phyloP scores from a whole-genome alignment of 176 grass and related monocot species.

The Elaeis guineensis region DNA sequence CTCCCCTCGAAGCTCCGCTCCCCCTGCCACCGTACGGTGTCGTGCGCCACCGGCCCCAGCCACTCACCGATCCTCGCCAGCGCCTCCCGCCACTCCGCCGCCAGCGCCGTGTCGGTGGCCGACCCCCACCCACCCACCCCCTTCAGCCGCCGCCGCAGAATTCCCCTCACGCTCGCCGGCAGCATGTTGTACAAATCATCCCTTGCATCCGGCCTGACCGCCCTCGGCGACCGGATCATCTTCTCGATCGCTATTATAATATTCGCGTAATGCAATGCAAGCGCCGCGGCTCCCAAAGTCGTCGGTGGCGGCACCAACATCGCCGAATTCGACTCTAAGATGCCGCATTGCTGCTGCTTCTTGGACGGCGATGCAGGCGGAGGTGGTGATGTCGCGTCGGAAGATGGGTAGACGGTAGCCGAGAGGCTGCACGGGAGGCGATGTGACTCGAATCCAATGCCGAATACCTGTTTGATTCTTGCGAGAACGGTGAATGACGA shows the following conservation, averaged over 20 bases:
- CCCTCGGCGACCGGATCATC: constrained; percentile 41
- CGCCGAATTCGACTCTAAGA: constrained; percentile 36
- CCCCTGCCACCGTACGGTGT: constrained; percentile 68
- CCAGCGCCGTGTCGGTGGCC: constrained; percentile 35
- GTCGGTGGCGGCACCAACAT: constrained; percentile 35
- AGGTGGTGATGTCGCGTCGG: constrained; percentile 9
- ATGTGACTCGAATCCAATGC: constrained; percentile 18
- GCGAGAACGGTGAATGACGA: constrained; percentile 52
- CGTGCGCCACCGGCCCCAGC: constrained; percentile 81
- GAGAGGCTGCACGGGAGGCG: constrained; percentile 39
- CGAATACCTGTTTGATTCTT: constrained; percentile 66
- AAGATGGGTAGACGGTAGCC: constrained; percentile 47
- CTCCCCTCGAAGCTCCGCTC: constrained; percentile 61
- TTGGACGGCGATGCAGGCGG: constrained; percentile 18
- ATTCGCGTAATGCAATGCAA: constrained; percentile 49
- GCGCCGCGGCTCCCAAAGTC: constrained; percentile 55
- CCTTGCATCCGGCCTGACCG: constrained; percentile 46
- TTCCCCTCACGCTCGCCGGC: constrained; percentile 53
- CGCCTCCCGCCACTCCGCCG: constrained; percentile 57
- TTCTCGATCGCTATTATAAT: constrained; percentile 67
- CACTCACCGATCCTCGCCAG: constrained; percentile 56
- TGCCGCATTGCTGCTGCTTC: constrained; percentile 9
- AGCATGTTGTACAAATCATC: constrained; percentile 82
- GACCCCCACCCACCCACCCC: constrained; percentile 18
- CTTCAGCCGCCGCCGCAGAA: constrained; percentile 41